These are phyloP conservation scores for Dimargaris xerosporica DNA, from an alignment of 192 early-diverging fungal species.

Conservation along the genomic window DNA sequence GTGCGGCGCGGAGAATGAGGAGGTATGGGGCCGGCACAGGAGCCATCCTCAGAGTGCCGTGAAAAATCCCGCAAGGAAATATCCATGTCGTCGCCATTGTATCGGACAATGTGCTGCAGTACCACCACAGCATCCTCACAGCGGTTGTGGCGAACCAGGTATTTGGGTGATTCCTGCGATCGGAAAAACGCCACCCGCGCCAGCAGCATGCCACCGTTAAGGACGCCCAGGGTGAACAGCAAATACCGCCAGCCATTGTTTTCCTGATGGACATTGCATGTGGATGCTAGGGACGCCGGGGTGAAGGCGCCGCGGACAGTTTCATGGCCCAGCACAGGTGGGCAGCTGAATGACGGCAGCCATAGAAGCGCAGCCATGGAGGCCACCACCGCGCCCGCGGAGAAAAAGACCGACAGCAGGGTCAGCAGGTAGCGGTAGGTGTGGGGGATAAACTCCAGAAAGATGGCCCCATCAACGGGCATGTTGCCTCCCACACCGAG, in stretches of 20 bases:
- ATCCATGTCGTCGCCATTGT: constrained; percentile 34
- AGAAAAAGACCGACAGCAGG: constrained; percentile 71
- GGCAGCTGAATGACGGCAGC: constrained; percentile 52
- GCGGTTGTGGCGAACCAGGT: constrained; percentile 43
- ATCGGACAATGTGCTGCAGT: constrained; percentile 41
- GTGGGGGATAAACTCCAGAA: constrained; percentile 71
- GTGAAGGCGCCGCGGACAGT: too few species aligned
- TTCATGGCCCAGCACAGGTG: too few species aligned
- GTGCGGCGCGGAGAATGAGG: too few species aligned
- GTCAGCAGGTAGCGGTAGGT: constrained; percentile 67
- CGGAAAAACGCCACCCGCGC: constrained; percentile 48
- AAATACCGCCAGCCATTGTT: constrained; percentile 71
- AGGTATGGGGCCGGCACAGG: too few species aligned
- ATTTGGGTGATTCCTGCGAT: constrained; percentile 70
- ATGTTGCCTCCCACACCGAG: constrained; percentile 55
- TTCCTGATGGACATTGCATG: constrained; percentile 38
- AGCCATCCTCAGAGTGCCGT: background rate
- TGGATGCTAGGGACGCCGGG: constrained; percentile 30
- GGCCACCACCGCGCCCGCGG: constrained; percentile 58
- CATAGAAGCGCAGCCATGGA: constrained; percentile 46
- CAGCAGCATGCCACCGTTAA: constrained; percentile 55
- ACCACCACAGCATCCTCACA: constrained; percentile 51
- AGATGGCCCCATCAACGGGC: constrained; percentile 58
- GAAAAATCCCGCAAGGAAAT: constrained; percentile 2
- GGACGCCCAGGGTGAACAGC: constrained; percentile 37